Evolutionary conservation across 495 filamentous ascomycete species (phyloP).

Genomic region (Neurospora pannonica): DNA sequence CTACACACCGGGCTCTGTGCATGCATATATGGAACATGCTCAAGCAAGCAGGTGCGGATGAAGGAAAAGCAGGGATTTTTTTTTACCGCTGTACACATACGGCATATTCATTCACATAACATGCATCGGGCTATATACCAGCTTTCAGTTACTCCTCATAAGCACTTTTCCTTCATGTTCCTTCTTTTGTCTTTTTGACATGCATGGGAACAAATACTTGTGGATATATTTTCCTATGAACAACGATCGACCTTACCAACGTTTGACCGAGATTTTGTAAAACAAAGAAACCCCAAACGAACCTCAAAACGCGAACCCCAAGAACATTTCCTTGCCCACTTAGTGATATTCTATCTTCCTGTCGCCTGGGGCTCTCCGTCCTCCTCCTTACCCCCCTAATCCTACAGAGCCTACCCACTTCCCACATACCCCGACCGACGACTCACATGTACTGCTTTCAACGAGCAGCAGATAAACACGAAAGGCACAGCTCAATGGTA

Average conservation of each 20-base stretch:
- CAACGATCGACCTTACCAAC: too few species aligned
- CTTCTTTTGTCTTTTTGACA: background rate
- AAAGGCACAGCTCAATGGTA: too few species aligned
- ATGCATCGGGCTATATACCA: background rate
- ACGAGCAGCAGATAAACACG: too few species aligned
- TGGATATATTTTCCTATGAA: background rate
- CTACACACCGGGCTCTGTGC: background rate
- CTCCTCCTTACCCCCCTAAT: too few species aligned
- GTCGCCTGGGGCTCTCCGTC: too few species aligned
- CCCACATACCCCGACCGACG: too few species aligned
- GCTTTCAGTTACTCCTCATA: background rate
- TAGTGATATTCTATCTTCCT: too few species aligned
- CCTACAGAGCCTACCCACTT: too few species aligned
- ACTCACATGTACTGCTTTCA: too few species aligned
- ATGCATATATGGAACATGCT: background rate
- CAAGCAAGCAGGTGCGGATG: background rate
- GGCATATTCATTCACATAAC: background rate
- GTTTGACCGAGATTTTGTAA: too few species aligned
- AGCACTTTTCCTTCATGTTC: background rate
- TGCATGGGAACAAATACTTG: background rate
- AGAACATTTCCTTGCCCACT: too few species aligned
- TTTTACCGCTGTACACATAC: background rate
- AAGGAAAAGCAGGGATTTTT: background rate
- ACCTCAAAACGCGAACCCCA: too few species aligned
- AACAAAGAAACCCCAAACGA: background rate